Evolutionary conservation across 768 basidiomycete species (phyloP).

Genomic region (Boletales sp.): DNA sequence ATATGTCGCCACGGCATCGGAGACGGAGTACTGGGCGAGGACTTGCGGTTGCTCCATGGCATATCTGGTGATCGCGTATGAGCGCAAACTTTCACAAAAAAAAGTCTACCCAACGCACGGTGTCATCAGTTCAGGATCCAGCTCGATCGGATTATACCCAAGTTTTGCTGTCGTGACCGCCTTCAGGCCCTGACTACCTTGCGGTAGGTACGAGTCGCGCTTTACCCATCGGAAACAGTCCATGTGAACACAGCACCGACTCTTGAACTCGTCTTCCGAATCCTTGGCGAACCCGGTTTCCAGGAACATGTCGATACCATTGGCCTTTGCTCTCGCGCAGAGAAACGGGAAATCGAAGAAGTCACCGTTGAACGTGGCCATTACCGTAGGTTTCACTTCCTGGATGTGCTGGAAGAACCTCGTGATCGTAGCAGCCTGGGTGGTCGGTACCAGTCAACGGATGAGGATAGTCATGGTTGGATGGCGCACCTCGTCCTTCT

Average conservation of each 20-base stretch:
- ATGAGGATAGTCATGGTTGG: not conserved
- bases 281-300: constrained; percentile 94
- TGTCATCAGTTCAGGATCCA: constrained; percentile 99
- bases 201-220: constrained; percentile 96
- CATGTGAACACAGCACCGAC: constrained; percentile 91
- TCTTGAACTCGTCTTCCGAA: constrained; percentile 92
- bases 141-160: constrained; percentile 94
- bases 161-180: constrained; percentile 95
- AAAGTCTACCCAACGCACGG: constrained; percentile 58
- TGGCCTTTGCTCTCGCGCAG: constrained; percentile 74
- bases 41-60: constrained; percentile 93
- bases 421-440: constrained; percentile 73
- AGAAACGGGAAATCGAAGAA: constrained; percentile 99
- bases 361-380: constrained; percentile 98
- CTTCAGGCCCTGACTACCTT: constrained; percentile 97
- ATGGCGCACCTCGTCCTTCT: constrained; percentile 74
- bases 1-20: constrained; percentile 99
- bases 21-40: constrained; percentile 97
- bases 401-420: constrained; percentile 94
- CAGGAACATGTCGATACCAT: constrained; percentile 94
- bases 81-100: not conserved
- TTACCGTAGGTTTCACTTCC: constrained; percentile 92
- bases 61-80: constrained; percentile 52
- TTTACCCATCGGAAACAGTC: constrained; percentile 99
- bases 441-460: not conserved